Percentiles rank a stretch among this genome's conserved stretches.
phyloP scores from a whole-genome alignment of 768 basidiomycete species.

The Mycena kentingensis region DNA sequence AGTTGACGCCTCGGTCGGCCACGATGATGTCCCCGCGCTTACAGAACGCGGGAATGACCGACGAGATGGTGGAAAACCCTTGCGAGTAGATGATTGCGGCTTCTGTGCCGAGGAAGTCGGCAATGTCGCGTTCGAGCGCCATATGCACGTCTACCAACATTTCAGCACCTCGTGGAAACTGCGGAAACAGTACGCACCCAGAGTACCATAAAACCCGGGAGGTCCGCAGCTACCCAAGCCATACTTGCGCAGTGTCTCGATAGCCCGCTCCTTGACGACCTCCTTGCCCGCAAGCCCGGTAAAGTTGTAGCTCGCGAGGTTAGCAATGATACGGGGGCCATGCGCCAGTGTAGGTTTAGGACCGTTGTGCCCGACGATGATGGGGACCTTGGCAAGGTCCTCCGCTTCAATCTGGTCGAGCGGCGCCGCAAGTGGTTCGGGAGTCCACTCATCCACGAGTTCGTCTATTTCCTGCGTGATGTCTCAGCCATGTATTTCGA shows the following conservation, averaged over 20 bases:
- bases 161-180: constrained; percentile 5
- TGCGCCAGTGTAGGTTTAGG: constrained; percentile 78
- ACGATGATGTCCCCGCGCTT: constrained; percentile 98
- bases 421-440: constrained; percentile 77
- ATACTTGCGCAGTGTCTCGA: constrained; percentile 84
- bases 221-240: constrained; percentile 96
- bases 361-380: constrained; percentile 79
- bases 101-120: constrained; percentile 88
- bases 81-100: constrained; percentile 92
- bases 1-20: constrained; percentile 95
- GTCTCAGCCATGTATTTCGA: background rate
- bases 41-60: constrained; percentile 96
- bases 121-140: constrained; percentile 84
- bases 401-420: constrained; percentile 58
- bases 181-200: constrained; percentile 63
- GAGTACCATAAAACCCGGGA: constrained; percentile 94
- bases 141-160: constrained; percentile 79
- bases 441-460: constrained; percentile 92
- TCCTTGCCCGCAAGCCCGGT: constrained; percentile 88
- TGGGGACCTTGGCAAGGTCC: constrained; percentile 74
- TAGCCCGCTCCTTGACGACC: constrained; percentile 78
- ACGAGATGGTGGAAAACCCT: constrained; percentile 87
- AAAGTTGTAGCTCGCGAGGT: constrained; percentile 92
- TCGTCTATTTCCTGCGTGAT: constrained; percentile 88
- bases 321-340: constrained; percentile 74